Base-by-base conservation (phyloP, 306 rosid species). In the Sicyos edulis region DNA sequence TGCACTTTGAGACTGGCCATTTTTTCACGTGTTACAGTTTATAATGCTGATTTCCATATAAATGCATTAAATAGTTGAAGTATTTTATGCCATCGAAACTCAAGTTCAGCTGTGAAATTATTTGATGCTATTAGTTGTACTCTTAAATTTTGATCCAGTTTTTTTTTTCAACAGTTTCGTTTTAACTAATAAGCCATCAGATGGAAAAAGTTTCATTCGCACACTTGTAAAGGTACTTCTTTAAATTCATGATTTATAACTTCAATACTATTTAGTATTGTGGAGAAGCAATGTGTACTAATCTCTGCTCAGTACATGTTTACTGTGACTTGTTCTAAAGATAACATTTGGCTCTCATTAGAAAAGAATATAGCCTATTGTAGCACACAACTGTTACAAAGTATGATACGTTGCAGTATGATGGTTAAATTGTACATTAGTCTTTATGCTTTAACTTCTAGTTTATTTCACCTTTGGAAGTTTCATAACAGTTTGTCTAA, bases 151-250 rank as follows among this genome's bases (percentile, higher is more conserved):
- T 74, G 19, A 49, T 74, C 68, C 29, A 42, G 47, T 76, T 34
- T 73, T 70, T 75, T 4, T 75, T n/a, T n/a, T n/a, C 74, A 42
- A 67, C 88, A 93, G 98, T 47, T 93, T 86, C 75, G 92, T 90
- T 66, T 88, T 42, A 74, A 15, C 87, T 58, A 82, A 93, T 88
- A 90, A 88, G 72, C 96, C 97, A 9, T 70, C 77, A 59, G 96
- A 90, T 15, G 96, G 97, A 24, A 90, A 88, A 78, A 80, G 78
- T 69, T 92, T 92, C 81, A 71, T 92, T 44, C 91, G 93, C 70
- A 55, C 62, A 19, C 98, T 92, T 6, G 93, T 84, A 63, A 92
- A 92, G 96, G 98, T 90, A 87, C 24, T 81, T 74, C n/a, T n/a
- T n/a, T 75, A 32, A 58, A 51, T 44, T 0, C 17, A 11, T 63